A percentile compares a stretch with the other conserved stretches of the same genome.
These are phyloP conservation scores for Spathaspora sp. DNA, from an alignment of 1,139 yeast species.

Conservation along the genomic window DNA sequence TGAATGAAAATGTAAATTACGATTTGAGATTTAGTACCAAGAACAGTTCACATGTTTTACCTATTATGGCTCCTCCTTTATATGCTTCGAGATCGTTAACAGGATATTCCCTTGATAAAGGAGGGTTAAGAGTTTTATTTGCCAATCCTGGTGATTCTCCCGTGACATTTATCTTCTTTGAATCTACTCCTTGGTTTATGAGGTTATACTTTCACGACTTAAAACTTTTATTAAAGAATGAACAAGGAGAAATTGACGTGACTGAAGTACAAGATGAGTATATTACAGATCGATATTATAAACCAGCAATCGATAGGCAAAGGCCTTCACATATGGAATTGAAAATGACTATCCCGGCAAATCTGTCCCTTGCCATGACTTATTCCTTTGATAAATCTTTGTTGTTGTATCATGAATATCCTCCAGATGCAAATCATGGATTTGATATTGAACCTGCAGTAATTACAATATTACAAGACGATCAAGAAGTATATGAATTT, in stretches of 20 bases:
- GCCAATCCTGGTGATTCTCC: constrained; percentile 57
- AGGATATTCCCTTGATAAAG: constrained; percentile 88
- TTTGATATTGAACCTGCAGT: constrained; percentile 92
- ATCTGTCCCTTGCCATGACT: constrained; percentile 59
- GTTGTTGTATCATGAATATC: constrained; percentile 85
- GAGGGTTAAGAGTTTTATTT: constrained; percentile 81
- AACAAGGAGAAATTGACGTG: constrained; percentile 20
- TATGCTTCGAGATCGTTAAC: constrained; percentile 81
- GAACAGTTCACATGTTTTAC: constrained; percentile 17
- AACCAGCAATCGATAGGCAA: constrained; percentile 76
- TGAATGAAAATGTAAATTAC: constrained; percentile 32
- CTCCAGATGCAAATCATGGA: constrained; percentile 99
- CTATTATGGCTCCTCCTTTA: constrained; percentile 58
- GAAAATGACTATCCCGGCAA: constrained; percentile 61
- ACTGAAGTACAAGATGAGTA: constrained; percentile 11
- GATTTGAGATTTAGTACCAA: constrained; percentile 35
- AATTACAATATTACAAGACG: constrained; percentile 47
- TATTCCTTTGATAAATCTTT: constrained; percentile 87
- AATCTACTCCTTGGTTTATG: constrained; percentile 93
- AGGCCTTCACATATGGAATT: constrained; percentile 87
- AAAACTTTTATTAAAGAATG: constrained; percentile 20
- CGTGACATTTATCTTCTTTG: constrained; percentile 64
- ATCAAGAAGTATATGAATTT: constrained; percentile 48
- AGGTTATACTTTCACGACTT: constrained; percentile 77
- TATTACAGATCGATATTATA: constrained; percentile 57